Evolutionary conservation across 495 filamentous ascomycete species (phyloP).

Genomic region (Hapsidospora chrysogenum): DNA sequence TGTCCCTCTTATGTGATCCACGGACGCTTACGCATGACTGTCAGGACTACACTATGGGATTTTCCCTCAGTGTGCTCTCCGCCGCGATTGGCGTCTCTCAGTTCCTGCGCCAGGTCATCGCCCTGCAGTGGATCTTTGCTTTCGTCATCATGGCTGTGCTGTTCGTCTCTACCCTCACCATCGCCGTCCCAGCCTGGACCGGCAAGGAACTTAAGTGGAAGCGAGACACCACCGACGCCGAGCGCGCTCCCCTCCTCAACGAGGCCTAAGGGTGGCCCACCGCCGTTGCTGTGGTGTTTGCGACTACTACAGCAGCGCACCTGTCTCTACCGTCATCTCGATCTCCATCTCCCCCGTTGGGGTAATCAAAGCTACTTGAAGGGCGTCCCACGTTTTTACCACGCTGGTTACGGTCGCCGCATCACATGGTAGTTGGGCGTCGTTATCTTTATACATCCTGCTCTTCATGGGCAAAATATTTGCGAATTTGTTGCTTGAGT

Average conservation of each 20-base stretch:
- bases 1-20: not conserved
- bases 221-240: slow-evolving; percentile 20
- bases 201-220: slow-evolving; percentile 27
- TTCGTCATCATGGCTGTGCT: slow-evolving; percentile 66
- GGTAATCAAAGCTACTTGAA: no score
- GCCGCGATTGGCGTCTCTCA: slow-evolving; percentile 64
- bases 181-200: slow-evolving; percentile 47
- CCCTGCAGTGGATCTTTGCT: slow-evolving; percentile 83
- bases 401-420: no score
- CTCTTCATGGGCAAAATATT: no score
- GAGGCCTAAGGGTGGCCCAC: slow-evolving; percentile 2
- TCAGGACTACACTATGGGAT: slow-evolving; percentile 68
- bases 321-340: no score
- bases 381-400: no score
- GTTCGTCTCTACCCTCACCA: slow-evolving; percentile 42
- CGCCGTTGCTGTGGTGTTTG: no score
- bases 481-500: no score
- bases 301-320: no score
- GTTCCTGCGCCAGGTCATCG: slow-evolving; percentile 49
- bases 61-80: slow-evolving; percentile 53
- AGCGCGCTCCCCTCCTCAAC: slow-evolving; percentile 33
- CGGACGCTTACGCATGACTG: not conserved
- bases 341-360: no score
- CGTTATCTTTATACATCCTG: no score
- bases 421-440: no score